These are phyloP conservation scores for Brassica cretica DNA, from an alignment of 345 rosid species.

Conservation along the genomic window DNA sequence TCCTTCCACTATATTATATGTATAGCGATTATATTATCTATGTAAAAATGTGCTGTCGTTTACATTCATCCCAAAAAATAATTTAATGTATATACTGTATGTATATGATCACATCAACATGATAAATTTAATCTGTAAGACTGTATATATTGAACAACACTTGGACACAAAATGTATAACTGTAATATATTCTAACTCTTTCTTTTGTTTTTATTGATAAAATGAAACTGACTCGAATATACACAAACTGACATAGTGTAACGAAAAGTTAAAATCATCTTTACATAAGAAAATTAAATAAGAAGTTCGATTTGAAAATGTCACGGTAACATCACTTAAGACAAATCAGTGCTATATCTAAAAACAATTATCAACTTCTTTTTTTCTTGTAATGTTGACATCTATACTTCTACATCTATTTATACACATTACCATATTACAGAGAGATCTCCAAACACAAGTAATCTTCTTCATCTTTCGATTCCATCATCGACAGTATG, in stretches of 20 bases:
- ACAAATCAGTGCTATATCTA: background rate
- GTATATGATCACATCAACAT: conserved; percentile 23
- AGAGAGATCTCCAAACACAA: conserved; percentile 9
- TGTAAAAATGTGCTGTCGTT: conserved; percentile 33
- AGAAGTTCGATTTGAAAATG: background rate
- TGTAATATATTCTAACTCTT: background rate
- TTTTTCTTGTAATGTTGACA: background rate
- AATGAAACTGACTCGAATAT: background rate
- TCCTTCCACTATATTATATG: background rate
- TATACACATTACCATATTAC: background rate
- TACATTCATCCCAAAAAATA: conserved; percentile 4
- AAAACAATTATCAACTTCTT: background rate
- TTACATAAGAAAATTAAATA: background rate
- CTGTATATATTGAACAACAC: background rate
- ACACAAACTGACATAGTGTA: background rate
- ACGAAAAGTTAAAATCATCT: background rate
- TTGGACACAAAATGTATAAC: conserved; percentile 3
- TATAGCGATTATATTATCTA: conserved; percentile 2
- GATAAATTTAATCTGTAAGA: conserved; percentile 6
- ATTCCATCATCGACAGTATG: conserved; percentile 40
- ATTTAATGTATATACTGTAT: background rate
- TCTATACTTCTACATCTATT: background rate
- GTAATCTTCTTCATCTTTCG: background rate
- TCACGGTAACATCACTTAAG: background rate
- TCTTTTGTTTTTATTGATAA: background rate